Evolutionary conservation across 2,329 filamentous ascomycete species (phyloP).

Genomic region (Curvularia lunata): DNA sequence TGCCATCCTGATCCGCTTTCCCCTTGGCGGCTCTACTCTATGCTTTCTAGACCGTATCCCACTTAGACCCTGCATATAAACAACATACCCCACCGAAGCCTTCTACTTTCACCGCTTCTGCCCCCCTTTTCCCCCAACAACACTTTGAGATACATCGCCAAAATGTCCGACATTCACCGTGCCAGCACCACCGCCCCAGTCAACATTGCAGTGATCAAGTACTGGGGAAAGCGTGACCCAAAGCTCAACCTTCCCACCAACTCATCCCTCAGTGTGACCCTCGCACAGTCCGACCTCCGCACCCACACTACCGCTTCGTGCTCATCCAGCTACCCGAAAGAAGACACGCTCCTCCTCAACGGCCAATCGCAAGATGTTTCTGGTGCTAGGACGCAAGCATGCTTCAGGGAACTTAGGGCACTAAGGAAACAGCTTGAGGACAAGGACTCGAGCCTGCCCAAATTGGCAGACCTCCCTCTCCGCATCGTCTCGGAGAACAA

Average conservation of each 20-base stretch:
- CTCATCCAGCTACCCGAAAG: conserved; percentile 70
- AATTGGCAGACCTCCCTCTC: conserved; percentile 77
- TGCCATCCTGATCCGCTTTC: neutral
- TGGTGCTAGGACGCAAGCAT: conserved; percentile 90
- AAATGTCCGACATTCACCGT: conserved; percentile 71
- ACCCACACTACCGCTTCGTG: conserved; percentile 96
- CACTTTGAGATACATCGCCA: conserved; percentile 10
- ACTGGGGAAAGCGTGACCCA: conserved; percentile 97
- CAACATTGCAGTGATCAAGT: conserved; percentile 98
- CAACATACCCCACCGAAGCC: conserved; percentile 30
- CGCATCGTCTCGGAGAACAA: conserved; percentile 96
- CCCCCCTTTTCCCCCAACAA: neutral
- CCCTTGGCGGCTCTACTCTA: conserved; percentile 1
- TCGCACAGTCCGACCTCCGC: conserved; percentile 90
- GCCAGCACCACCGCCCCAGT: conserved; percentile 96
- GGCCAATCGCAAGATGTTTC: conserved; percentile 81
- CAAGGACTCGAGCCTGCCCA: conserved; percentile 75
- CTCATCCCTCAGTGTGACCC: conserved; percentile 94
- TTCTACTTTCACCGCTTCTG: conserved; percentile 16
- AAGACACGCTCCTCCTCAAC: conserved; percentile 83
- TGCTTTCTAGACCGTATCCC: conserved; percentile 14
- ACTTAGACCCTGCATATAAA: conserved; percentile 43
- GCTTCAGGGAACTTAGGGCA: conserved; percentile 82
- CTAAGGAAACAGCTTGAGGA: conserved; percentile 79
- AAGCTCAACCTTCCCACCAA: conserved; percentile 97